Evolutionary conservation across 1,284 basidiomycete genomes (phyloP).

Genomic region (Fereydounia khargensis): DNA sequence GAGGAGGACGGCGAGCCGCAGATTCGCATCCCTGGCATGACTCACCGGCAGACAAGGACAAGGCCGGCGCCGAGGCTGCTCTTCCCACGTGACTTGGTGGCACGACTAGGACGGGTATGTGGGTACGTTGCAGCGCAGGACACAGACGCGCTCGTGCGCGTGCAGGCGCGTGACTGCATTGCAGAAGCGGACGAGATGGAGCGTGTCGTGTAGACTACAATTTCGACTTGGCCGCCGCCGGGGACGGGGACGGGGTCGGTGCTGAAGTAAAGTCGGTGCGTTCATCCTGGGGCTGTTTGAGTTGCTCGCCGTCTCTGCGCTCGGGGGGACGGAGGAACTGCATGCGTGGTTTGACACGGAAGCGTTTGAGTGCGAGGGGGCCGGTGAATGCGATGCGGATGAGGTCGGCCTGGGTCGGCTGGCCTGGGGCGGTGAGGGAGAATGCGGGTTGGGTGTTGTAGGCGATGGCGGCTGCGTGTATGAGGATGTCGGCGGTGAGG

Average conservation of each 20-base stretch:
- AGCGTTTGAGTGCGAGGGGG: slow-evolving; percentile 31
- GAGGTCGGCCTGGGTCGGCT: slow-evolving; percentile 34
- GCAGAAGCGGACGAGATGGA: slow-evolving; percentile 14
- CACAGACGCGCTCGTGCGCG: slow-evolving; percentile 31
- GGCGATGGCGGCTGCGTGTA: slow-evolving; percentile 41
- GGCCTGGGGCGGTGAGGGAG: slow-evolving; percentile 7
- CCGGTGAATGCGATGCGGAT: slow-evolving; percentile 43
- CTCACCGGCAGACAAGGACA: background rate
- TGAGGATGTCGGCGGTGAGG: slow-evolving; percentile 48
- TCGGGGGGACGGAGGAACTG: slow-evolving; percentile 25
- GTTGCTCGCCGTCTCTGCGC: slow-evolving; percentile 10
- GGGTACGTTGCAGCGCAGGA: slow-evolving; percentile 14
- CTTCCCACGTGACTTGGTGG: slow-evolving; percentile 9
- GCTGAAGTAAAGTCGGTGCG: slow-evolving; percentile 4
- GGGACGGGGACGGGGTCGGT: slow-evolving; percentile 8
- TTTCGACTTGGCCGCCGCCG: slow-evolving; percentile 6
- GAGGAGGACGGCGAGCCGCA: background rate
- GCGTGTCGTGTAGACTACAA: slow-evolving; percentile 6
- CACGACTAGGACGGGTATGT: slow-evolving; percentile 12
- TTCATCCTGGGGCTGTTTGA: slow-evolving; percentile 31
- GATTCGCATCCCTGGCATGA: too few species aligned
- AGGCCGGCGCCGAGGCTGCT: slow-evolving; percentile 10
- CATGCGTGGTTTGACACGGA: slow-evolving; percentile 49
- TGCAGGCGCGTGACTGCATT: slow-evolving; percentile 35
- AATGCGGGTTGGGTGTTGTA: slow-evolving; percentile 27